Conservation (phyloP, 345 rosid genomes). For the Arabidopsis arenosa region DNA sequence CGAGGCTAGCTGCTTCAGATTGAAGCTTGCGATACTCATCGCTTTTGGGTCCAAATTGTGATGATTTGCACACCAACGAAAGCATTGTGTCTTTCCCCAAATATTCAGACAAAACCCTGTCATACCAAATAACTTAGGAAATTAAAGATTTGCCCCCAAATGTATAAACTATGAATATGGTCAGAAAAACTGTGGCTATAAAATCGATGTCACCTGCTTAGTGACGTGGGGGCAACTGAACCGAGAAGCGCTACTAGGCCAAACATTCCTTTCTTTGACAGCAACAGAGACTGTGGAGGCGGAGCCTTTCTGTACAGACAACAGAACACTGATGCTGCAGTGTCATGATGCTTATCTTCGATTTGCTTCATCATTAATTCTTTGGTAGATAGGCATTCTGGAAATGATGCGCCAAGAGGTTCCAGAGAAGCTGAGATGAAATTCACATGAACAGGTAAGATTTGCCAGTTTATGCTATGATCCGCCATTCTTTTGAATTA, state of each 20-base stretch:
- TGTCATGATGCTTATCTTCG: conserved; percentile 42
- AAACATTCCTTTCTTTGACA: conserved; percentile 45
- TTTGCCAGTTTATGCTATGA: background rate
- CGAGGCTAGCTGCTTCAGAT: conserved; percentile 54
- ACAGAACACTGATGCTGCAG: conserved; percentile 60
- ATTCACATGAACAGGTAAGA: background rate
- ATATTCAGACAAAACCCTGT: conserved; percentile 64
- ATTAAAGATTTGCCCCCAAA: background rate
- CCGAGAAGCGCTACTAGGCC: conserved; percentile 72
- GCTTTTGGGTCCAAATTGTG: conserved; percentile 48
- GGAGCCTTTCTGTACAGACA: conserved; percentile 23
- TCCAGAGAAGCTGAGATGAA: conserved; percentile 50
- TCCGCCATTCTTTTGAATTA: background rate
- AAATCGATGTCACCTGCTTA: conserved; percentile 60
- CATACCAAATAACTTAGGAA: background rate
- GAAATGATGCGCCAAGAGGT: conserved; percentile 26
- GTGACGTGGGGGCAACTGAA: conserved; percentile 48
- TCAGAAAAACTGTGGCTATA: conserved; percentile 7
- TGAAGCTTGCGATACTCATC: conserved; percentile 52
- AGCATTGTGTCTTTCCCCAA: conserved; percentile 76
- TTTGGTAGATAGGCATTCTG: conserved; percentile 45
- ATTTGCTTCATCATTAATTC: conserved; percentile 56
- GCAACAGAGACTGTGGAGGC: conserved; percentile 10
- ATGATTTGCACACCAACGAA: conserved; percentile 65
- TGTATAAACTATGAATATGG: background rate